Evolutionary conservation across 2,329 filamentous ascomycete species (phyloP), one percentile per base, ranked within the genome.

Genomic region (Aureobasidium lini): DNA sequence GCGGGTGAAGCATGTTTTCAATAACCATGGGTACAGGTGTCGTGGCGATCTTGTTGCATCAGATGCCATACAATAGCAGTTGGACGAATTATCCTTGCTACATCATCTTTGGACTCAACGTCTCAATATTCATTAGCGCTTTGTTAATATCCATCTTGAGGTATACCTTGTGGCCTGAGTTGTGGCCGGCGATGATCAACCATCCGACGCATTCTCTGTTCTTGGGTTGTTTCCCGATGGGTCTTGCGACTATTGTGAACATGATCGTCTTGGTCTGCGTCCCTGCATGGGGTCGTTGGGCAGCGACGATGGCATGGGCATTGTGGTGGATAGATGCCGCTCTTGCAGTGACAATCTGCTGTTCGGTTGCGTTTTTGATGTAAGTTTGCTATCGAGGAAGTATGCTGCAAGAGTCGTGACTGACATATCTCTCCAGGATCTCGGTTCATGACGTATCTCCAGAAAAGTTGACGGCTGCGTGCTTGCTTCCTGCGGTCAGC

Each of bases 181-280:
- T 88, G 32, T 89, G 85, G 80, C 67, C 61, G 0, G 81, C 80
- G 15, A 87, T 90, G 85, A 79, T 89, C 37, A 73, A 75, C 2
- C 84, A 90, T 67, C 85, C 84, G 0, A 80, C 79, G 1, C 84
- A 90, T 66, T 85, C 82, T 1, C 76, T 90, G 57, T 90, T 89
- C 64, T 72, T 90, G 3, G 86, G 73, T 0, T 68, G 66, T n/a
- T 61, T 70, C 43, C 68, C 68, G 0, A 68, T 70, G 64, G 67
- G 66, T 1, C 64, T 70, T 31, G 68, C 66, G n/a, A 70, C 68
- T 28, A 64, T 70, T 34, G 54, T 70, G 40, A 64, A 66, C 50
- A 65, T 67, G 63, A 62, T 64, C 40, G 62, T 64, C n/a, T 63
- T 66, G 37, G 63, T 67, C 40, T 70, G 68, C 54, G 67, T 67